These are phyloP conservation scores for Botrytis tulipae DNA, from an alignment of 2,329 filamentous ascomycete genomes.

Conservation along the genomic window DNA sequence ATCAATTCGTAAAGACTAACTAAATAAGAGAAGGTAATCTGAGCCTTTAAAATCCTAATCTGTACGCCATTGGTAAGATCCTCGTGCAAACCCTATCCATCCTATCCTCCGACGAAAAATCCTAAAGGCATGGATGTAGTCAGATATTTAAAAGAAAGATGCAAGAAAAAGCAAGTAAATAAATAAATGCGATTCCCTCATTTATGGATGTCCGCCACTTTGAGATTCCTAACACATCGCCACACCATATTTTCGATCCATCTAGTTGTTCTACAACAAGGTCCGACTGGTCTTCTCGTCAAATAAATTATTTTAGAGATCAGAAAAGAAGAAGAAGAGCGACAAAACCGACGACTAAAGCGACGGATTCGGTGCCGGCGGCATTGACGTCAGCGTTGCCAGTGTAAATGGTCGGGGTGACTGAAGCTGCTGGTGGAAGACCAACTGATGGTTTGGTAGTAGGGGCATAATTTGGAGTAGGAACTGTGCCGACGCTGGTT, in stretches of 20 bases:
- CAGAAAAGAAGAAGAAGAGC: constrained; percentile 1
- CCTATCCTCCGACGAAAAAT: neutral
- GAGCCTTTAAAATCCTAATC: neutral
- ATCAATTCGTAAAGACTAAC: neutral
- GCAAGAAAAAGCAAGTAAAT: neutral
- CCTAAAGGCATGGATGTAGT: neutral
- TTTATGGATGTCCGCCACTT: neutral
- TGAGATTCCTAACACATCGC: neutral
- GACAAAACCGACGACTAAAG: neutral
- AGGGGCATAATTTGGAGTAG: neutral
- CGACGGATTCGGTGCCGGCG: neutral
- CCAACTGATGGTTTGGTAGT: neutral
- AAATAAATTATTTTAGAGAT: neutral
- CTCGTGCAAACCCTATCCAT: neutral
- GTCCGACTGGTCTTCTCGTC: neutral
- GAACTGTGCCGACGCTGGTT: neutral
- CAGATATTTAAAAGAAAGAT: neutral
- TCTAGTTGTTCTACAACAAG: neutral
- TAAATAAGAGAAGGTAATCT: neutral
- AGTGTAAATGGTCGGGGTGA: neutral
- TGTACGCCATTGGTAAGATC: neutral
- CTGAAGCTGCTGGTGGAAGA: neutral
- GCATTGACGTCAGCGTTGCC: neutral
- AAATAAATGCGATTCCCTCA: neutral
- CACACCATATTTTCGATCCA: neutral